Evolutionary conservation across 371 early-diverging fungal species (phyloP), one percentile per base, ranked within the genome.

Genomic region (Furculomyces boomerangus): DNA sequence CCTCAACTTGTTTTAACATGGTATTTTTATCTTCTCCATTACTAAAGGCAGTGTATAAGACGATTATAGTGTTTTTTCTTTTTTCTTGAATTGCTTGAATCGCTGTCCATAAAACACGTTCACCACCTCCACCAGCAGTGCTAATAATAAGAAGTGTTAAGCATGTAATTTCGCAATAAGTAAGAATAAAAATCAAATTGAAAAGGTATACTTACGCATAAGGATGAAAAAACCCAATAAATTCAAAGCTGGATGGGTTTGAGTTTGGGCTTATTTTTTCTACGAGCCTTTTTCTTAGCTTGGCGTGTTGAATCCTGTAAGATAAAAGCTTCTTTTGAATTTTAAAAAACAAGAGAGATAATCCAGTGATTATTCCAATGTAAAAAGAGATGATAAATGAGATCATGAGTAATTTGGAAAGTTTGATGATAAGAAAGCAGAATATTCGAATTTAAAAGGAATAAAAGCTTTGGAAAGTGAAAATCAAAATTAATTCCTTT

Each of bases 81-180:
- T 75, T 62, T 37, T 66, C 58, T 57, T 84, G 86, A 40, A 92
- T 69, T 25, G 80, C 83, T 27, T 82, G 71, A 43, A 97, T 76
- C 18, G 82, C 79, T 0, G 80, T 77, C 93, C 94, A 97, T 3
- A 97, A 71, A 0, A 97, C 98, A 16, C 93, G 77, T 59, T 97
- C 97, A 16, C 97, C 97, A 24, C 97, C 97, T 27, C 95, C 95
- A 35, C 93, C 90, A 2, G 82, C 84, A 67, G 87, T 83, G 74
- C 51, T 51, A 45, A 24, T 8, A 37, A n/a, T 5, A 20, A 20
- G 20, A n/a, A 25, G 51, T 8, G 35, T 35, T 10, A 35, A 35
- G 7, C 35, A 35, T 35, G 35, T 10, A 35, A 10, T 35, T 35
- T 35, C n/a, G n/a, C n/a, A 35, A 35, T 10, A 35, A 35, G 35